A percentile compares a stretch with the other conserved stretches of the same genome.
These are phyloP conservation scores for Vaccinium myrtillus DNA, from an alignment of 148 eudicot genomes.

Conservation along the genomic window DNA sequence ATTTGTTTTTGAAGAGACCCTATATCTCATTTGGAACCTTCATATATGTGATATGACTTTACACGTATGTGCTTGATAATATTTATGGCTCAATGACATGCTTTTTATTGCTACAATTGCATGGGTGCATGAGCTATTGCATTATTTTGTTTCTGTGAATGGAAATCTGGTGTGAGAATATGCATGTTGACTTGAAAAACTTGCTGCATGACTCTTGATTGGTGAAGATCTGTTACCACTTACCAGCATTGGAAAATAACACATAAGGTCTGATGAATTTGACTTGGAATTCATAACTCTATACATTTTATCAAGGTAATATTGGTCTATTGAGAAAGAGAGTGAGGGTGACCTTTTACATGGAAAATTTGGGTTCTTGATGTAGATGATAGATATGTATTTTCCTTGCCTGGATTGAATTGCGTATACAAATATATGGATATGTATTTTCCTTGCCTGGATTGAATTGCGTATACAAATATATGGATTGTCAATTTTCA, in stretches of 20 bases:
- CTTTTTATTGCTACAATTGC: not conserved
- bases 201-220: not conserved
- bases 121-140: slow-evolving; percentile 4
- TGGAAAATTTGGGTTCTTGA: not conserved
- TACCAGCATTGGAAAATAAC: not conserved
- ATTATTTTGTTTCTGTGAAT: not conserved
- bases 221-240: slow-evolving; percentile 1
- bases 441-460: not conserved
- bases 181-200: slow-evolving; percentile 6
- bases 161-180: not conserved
- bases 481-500: not conserved
- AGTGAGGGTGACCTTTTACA: not conserved
- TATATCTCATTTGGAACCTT: not conserved
- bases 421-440: too few species aligned
- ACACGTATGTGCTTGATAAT: not conserved
- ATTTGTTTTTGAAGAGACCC: not conserved
- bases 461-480: not conserved
- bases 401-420: not conserved
- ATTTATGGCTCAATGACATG: not conserved
- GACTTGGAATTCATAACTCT: not conserved
- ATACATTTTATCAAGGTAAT: not conserved
- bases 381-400: not conserved
- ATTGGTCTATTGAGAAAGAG: slow-evolving; percentile 1
- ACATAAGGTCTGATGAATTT: not conserved
- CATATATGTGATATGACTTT: not conserved